phyloP scores from a whole-genome alignment of 2,329 filamentous ascomycete genomes.

The Teratosphaeria zuluensis region DNA sequence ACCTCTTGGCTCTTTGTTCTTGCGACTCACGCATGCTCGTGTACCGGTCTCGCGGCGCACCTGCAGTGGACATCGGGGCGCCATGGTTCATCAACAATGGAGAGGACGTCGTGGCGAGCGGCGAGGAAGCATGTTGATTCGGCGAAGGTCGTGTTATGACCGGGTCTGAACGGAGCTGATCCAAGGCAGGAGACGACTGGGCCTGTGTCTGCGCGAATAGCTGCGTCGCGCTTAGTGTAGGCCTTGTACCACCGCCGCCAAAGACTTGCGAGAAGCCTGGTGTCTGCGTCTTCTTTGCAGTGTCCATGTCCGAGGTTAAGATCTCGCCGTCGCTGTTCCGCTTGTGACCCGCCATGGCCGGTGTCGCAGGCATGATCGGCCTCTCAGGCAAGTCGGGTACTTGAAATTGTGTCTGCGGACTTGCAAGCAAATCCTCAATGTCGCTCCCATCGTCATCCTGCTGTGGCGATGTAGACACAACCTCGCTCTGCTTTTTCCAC shows the following conservation, averaged over 20 bases:
- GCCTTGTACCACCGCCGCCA: conserved; percentile 17
- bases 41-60: conserved; percentile 34
- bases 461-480: background rate
- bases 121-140: conserved; percentile 30
- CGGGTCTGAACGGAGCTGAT: conserved; percentile 31
- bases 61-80: conserved; percentile 5
- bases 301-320: conserved; percentile 30
- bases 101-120: conserved; percentile 29
- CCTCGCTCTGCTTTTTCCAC: conserved; percentile 11
- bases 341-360: conserved; percentile 31
- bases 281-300: conserved; percentile 28
- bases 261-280: conserved; percentile 34
- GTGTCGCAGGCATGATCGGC: conserved; percentile 31
- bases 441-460: conserved; percentile 4
- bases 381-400: conserved; percentile 8
- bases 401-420: conserved; percentile 17
- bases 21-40: conserved; percentile 37
- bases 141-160: conserved; percentile 38
- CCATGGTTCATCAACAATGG: conserved; percentile 27
- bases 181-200: conserved; percentile 33
- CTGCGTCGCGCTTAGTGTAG: conserved; percentile 35
- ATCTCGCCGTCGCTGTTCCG: conserved; percentile 30
- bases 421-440: conserved; percentile 17
- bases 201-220: conserved; percentile 38
- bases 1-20: conserved; percentile 24